A percentile compares a stretch with the other conserved stretches of the same genome.
Evolutionary conservation across 768 basidiomycete genomes (phyloP).

Genomic region (Lactarius sanguifluus): DNA sequence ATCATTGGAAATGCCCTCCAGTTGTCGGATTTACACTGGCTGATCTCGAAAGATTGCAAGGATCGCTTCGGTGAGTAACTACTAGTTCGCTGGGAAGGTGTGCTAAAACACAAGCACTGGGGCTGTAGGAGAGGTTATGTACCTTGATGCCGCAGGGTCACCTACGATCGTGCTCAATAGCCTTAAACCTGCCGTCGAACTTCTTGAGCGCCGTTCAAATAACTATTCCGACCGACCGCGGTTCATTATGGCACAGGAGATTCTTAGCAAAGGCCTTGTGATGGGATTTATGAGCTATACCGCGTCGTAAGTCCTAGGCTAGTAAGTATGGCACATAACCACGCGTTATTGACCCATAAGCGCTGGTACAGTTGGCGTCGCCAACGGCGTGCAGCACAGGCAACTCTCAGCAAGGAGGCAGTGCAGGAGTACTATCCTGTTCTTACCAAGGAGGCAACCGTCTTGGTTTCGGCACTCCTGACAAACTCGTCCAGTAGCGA

Average conservation of each 20-base stretch:
- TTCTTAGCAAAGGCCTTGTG: constrained; percentile 13
- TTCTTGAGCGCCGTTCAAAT: constrained; percentile 33
- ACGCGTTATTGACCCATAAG: background rate
- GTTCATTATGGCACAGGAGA: constrained; percentile 15
- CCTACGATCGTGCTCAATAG: constrained; percentile 33
- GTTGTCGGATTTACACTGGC: constrained; percentile 8
- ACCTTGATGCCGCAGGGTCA: constrained; percentile 28
- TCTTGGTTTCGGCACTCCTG: constrained; percentile 35
- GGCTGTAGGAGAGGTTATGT: constrained; percentile 26
- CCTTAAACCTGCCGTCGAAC: constrained; percentile 31
- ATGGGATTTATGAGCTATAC: constrained; percentile 10
- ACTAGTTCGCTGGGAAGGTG: too few species aligned
- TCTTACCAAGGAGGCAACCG: constrained; percentile 35
- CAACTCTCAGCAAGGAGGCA: constrained; percentile 33
- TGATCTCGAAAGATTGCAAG: constrained; percentile 14
- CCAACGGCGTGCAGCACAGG: constrained; percentile 26
- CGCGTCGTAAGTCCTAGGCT: background rate
- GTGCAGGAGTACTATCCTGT: constrained; percentile 31
- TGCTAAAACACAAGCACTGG: background rate
- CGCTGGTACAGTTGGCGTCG: constrained; percentile 35
- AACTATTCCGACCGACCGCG: constrained; percentile 32
- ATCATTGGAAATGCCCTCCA: constrained; percentile 17
- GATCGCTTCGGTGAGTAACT: background rate
- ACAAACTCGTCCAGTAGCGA: constrained; percentile 28
- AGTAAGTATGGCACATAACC: background rate